These are phyloP conservation scores for Aspergillus ellipticus DNA, from an alignment of 495 filamentous ascomycete genomes.

Conservation along the genomic window DNA sequence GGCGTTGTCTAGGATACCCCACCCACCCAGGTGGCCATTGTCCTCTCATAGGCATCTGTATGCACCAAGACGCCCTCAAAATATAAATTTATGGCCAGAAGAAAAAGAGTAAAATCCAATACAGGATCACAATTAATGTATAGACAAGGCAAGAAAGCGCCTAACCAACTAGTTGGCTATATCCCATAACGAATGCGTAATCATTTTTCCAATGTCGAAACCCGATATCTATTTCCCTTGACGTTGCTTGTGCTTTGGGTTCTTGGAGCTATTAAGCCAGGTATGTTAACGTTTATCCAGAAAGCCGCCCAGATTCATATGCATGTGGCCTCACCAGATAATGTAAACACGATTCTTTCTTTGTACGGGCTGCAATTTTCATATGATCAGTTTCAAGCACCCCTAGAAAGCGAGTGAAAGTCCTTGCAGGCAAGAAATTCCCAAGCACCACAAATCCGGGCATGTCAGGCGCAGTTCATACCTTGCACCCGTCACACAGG, in stretches of 20 bases:
- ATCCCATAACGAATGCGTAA: constrained; percentile 22
- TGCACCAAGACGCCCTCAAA: not conserved
- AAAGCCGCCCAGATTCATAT: not conserved
- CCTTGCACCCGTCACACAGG: constrained; percentile 96
- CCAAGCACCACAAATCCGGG: no score
- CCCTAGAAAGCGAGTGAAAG: no score
- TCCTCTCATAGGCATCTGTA: no score
- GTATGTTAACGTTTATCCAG: not conserved
- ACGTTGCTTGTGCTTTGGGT: constrained; percentile 76
- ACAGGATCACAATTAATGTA: constrained; percentile 15
- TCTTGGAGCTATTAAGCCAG: constrained; percentile 56
- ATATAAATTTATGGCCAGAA: not conserved
- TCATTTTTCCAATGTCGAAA: no score
- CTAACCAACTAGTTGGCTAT: constrained; percentile 20
- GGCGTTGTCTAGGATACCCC: not conserved
- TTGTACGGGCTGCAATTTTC: no score
- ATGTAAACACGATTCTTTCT: no score
- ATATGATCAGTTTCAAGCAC: no score
- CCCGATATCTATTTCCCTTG: constrained; percentile 41
- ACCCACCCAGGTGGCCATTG: not conserved
- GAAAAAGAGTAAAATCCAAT: constrained; percentile 8
- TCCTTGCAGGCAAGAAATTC: no score
- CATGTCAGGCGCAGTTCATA: no score
- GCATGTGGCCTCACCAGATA: not conserved
- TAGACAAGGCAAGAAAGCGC: constrained; percentile 19